Evolutionary conservation across 2,329 filamentous ascomycete species (phyloP), one percentile per base, ranked within the genome.

Genomic region (Stenocarpella maydis): DNA sequence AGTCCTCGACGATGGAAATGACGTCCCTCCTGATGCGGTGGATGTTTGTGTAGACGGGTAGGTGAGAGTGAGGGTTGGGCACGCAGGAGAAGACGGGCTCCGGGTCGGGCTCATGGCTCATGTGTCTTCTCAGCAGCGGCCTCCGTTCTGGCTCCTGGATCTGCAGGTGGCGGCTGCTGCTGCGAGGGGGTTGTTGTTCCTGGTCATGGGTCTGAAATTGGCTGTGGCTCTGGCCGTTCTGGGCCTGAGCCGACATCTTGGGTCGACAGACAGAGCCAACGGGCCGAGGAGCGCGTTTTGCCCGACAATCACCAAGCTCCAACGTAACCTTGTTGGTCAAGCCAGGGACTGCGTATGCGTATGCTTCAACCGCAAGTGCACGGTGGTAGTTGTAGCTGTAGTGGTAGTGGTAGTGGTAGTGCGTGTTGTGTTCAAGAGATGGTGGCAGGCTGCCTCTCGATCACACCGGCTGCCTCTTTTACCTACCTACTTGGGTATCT

Each of bases 31-130:
- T 85, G 77, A 91, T 89, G 71, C 90, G 86, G 78, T 94, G 92
- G 74, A 94, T 94, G 73, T 90, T 94, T 61, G 87, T 91, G 80
- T 94, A 95, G 17, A 94, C 90, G 47, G 91, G 90, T 74, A 94
- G 80, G 72, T 88, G 83, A 24, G 83, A 84, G 78, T 92, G 88
- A 37, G 86, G 83, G 74, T 90, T 88, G 19, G 86, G 77, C 73
- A 81, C 80, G 78, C 86, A 88, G 75, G 85, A 85, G 77, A 83
- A 88, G 65, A 87, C 79, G 9, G 80, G 79, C 47, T 81, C 81
- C 14, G 75, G 74, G 58, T 82, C 81, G 45, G 78, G 73, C 53
- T 78, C 73, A 72, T 82, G 79, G 72, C 76, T 77, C 72, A 79
- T 79, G 55, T 75, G 72, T 14, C 76, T 75, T n/a, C 79, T 78